phyloP scores from a whole-genome alignment of 2,329 filamentous ascomycete genomes.

The Colletotrichum cereale region DNA sequence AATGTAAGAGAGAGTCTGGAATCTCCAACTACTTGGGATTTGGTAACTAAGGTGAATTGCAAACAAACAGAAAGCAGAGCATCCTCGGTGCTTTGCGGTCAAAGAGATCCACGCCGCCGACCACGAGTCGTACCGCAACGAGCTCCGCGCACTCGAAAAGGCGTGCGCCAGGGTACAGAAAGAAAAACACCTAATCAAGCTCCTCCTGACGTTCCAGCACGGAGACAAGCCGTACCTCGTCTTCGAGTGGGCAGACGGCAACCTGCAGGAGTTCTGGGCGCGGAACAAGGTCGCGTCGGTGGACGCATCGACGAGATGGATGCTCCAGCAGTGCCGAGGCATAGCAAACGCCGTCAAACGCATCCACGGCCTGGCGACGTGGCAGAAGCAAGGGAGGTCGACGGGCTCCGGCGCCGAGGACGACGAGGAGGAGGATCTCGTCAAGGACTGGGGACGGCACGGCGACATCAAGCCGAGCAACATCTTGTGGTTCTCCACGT shows the following conservation, averaged over 20 bases:
- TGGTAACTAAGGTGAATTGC: too few relatives aligned
- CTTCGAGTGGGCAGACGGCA: constrained; percentile 42
- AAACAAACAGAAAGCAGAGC: neutral
- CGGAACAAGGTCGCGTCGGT: neutral
- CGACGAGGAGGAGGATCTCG: neutral
- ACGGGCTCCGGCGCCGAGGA: neutral
- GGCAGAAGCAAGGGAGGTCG: constrained; percentile 6
- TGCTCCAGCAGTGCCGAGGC: constrained; percentile 24
- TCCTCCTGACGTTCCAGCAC: constrained; percentile 37
- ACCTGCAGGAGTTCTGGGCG: constrained; percentile 34
- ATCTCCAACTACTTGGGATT: neutral
- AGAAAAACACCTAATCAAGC: constrained; percentile 34
- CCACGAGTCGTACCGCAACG: constrained; percentile 10
- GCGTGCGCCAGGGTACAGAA: constrained; percentile 10
- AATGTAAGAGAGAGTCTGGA: neutral
- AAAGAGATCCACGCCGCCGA: constrained; percentile 15
- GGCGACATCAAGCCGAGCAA: constrained; percentile 34
- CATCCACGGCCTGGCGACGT: constrained; percentile 20
- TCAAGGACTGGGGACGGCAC: constrained; percentile 28
- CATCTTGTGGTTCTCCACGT: constrained; percentile 22
- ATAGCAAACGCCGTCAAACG: constrained; percentile 22
- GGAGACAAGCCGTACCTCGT: constrained; percentile 29
- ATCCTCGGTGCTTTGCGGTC: constrained; percentile 24
- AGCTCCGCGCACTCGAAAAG: constrained; percentile 16
- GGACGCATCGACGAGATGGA: constrained; percentile 2